Evolutionary conservation across 2,329 filamentous ascomycete genomes (phyloP).

Genomic region (Talaromyces funiculosus): DNA sequence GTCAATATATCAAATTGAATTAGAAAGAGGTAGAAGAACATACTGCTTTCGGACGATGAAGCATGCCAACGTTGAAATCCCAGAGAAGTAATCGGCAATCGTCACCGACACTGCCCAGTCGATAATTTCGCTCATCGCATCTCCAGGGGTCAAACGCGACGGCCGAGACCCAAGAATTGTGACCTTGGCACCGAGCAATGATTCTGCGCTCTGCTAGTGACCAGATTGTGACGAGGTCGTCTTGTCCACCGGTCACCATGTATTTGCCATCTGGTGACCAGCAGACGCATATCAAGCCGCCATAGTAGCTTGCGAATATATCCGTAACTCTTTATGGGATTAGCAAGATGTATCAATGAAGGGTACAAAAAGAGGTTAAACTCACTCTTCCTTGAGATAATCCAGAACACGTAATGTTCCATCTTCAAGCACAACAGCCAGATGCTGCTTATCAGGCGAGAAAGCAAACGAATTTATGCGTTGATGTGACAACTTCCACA

Average conservation of each 20-base stretch:
- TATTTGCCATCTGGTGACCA: slow-evolving; percentile 98
- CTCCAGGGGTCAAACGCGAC: slow-evolving; percentile 96
- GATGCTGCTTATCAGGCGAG: slow-evolving; percentile 77
- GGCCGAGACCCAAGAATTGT: slow-evolving; percentile 90
- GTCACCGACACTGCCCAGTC: slow-evolving; percentile 93
- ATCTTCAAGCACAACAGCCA: slow-evolving; percentile 88
- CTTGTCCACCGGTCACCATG: slow-evolving; percentile 88
- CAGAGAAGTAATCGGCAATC: slow-evolving; percentile 86
- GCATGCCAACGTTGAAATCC: slow-evolving; percentile 97
- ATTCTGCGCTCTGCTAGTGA: slow-evolving; percentile 75
- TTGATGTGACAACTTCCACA: slow-evolving; percentile 88
- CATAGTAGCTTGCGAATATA: slow-evolving; percentile 87
- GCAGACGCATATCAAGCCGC: slow-evolving; percentile 84
- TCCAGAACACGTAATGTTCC: slow-evolving; percentile 85
- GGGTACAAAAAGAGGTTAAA: not conserved
- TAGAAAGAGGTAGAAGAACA: slow-evolving; percentile 32
- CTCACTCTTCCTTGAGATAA: slow-evolving; percentile 79
- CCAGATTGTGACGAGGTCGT: slow-evolving; percentile 96
- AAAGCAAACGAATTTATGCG: slow-evolving; percentile 88
- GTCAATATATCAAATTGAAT: slow-evolving; percentile 1
- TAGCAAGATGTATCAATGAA: not conserved
- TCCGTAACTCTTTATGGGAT: slow-evolving; percentile 62
- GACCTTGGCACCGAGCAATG: slow-evolving; percentile 87
- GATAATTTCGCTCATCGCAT: slow-evolving; percentile 90
- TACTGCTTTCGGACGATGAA: slow-evolving; percentile 82